Evolutionary conservation across 2,329 filamentous ascomycete species (phyloP), one percentile per base, ranked within the genome.

Genomic region (Cladosporium cucumerinum): DNA sequence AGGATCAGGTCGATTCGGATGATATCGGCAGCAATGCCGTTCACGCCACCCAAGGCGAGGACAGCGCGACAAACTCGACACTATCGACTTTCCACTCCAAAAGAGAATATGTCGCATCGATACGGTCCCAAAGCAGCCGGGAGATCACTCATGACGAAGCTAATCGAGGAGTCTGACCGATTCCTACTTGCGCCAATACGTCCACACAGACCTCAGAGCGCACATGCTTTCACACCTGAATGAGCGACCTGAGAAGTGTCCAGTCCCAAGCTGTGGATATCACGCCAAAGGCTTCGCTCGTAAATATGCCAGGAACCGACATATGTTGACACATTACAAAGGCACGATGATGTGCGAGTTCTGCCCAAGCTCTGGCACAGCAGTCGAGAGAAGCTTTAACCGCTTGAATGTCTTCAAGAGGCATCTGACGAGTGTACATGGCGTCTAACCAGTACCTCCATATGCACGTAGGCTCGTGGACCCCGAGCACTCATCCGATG

Each of bases 341-440:
- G 93, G 93, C 46, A 97, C 91, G 57, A 97, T 97, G 93, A 92
- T 97, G 26, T 97, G 93, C 75, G 92, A 92, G 30, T 97, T 97
- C 81, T 97, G 93, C 73, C 92, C 93, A 1, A 92, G 92, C 34
- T 92, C 91, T 32, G 93, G 93, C 4, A 94, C 92, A 3, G 86
- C 92, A 8, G 90, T 90, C 1, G 93, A 97, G 79, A 97, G 97
- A 85, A 94, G 91, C 69, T 97, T 97, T 77, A 97, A 97, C 81
- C 87, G 93, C 65, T 93, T 93, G 65, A 93, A 97, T 70, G 93
- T 97, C 68, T 97, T 97, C 85, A 97, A 97, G 85, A 86, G 93
- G 67, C 93, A 97, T 77, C 79, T 97, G 73, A 96, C 92, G 6
- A 90, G 91, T 0, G 91, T 97, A 4, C 93, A 97, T 76, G 90